A percentile compares a stretch with the other conserved stretches of the same genome.
phyloP scores from a whole-genome alignment of 768 basidiomycete species.

The Suillus brevipes region DNA sequence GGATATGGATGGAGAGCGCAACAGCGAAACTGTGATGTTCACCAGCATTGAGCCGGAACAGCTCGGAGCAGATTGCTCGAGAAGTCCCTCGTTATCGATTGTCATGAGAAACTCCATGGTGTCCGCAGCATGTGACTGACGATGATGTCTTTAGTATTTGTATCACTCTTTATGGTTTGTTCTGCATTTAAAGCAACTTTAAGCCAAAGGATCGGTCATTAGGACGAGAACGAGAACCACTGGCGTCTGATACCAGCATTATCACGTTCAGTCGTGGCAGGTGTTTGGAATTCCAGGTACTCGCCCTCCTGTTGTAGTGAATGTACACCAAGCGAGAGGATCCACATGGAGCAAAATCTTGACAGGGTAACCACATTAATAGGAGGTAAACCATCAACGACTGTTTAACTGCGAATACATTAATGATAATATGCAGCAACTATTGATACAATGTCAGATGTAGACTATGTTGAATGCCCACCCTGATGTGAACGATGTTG shows the following conservation, averaged over 20 bases:
- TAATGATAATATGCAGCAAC: conserved; percentile 4
- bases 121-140: neutral
- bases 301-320: neutral
- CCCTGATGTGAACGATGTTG: conserved; percentile 19
- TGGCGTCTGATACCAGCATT: neutral
- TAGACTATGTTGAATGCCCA: conserved; percentile 38
- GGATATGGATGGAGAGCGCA: neutral
- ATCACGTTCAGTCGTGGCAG: neutral
- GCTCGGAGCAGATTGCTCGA: neutral
- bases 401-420: conserved; percentile 1
- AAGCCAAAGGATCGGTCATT: neutral
- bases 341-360: neutral
- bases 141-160: neutral
- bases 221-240: neutral
- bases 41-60: conserved; percentile 15
- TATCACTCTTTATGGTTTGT: neutral
- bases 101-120: neutral
- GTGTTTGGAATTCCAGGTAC: neutral
- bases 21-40: conserved; percentile 14
- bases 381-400: neutral
- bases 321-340: neutral
- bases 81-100: neutral
- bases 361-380: neutral
- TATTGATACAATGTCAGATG: conserved; percentile 30
- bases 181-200: neutral